Evolutionary conservation across 2,329 filamentous ascomycete genomes (phyloP).

Genomic region (Ceratocystis diversiconidia): DNA sequence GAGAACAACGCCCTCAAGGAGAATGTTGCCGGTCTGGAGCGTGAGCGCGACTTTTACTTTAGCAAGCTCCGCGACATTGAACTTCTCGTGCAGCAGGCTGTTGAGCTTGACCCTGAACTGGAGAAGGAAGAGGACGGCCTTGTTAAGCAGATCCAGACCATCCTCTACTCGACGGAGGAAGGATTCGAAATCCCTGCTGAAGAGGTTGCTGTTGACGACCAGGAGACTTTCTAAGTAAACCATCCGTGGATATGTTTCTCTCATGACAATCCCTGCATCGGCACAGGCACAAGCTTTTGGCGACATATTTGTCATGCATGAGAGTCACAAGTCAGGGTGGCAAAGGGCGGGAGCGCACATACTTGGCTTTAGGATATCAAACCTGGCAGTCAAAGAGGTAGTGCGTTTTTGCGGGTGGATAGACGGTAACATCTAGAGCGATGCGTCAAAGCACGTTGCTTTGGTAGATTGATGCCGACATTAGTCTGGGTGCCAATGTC

Average conservation of each 20-base stretch:
- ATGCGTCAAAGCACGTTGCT: background rate
- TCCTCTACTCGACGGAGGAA: slow-evolving; percentile 92
- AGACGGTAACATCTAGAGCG: background rate
- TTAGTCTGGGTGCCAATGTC: slow-evolving; percentile 5
- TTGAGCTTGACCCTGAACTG: slow-evolving; percentile 81
- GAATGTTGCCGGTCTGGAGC: slow-evolving; percentile 84
- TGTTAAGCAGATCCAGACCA: slow-evolving; percentile 90
- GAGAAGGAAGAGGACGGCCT: slow-evolving; percentile 88
- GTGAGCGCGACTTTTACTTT: slow-evolving; percentile 98
- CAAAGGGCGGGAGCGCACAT: background rate
- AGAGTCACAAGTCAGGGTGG: background rate
- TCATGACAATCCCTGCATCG: background rate
- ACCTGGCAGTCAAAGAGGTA: background rate
- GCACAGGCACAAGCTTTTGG: background rate
- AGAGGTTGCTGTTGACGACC: slow-evolving; percentile 55
- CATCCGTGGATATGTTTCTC: background rate
- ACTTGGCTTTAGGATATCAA: background rate
- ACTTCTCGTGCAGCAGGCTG: slow-evolving; percentile 78
- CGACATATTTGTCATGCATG: background rate
- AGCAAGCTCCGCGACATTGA: slow-evolving; percentile 97
- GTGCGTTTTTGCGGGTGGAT: slow-evolving; percentile 6
- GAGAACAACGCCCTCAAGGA: slow-evolving; percentile 88
- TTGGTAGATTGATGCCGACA: background rate
- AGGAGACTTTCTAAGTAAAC: slow-evolving; percentile 56
- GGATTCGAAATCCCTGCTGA: slow-evolving; percentile 83